Evolutionary conservation across 441 rosid genomes (phyloP), one percentile per base, ranked within the genome.

Genomic region (Pelargonium citronellum): DNA sequence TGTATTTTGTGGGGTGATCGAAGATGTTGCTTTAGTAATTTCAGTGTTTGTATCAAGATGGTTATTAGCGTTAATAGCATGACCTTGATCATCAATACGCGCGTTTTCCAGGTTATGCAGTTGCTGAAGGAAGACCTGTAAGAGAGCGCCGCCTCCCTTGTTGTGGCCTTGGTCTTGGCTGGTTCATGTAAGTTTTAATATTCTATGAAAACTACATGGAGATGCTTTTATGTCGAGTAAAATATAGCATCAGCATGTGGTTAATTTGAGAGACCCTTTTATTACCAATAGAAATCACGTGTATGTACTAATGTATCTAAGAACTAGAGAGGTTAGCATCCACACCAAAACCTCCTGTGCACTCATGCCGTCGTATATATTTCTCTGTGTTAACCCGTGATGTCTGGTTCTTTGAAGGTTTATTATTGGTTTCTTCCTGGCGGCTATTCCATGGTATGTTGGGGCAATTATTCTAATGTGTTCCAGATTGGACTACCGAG

Each of bases 71-170:
- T 24, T 24, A 24, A 24, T 24, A 24, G 27, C 27, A 24, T 24
- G 27, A 2, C 27, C 27, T 24, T 44, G 17, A 16, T 10, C 17
- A 57, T 30, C 44, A 17, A 5, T 19, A 66, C 68, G 5, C 63
- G 67, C 44, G 30, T 64, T 71, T 60, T 39, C 61, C 72, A 86
- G 97, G 95, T 44, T 79, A 90, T 80, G 93, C 91, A 70, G 83
- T 89, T 71, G 92, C 89, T 73, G 96, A 91, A 84, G 98, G 95
- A 79, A 90, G 90, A 76, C 92, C 97, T 55, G 93, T 84, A 12
- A 79, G 87, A 79, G 86, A 82, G 37, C 87, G 76, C 49, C 89
- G 91, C 57, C 91, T 93, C 74, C 97, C 95, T 69, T 93, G 96
- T 79, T 93, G 97, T 65, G 98, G 98, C 67, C 73, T 84, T 60